phyloP scores from a whole-genome alignment of 176 grass and related monocot species.

The Elaeis guineensis region DNA sequence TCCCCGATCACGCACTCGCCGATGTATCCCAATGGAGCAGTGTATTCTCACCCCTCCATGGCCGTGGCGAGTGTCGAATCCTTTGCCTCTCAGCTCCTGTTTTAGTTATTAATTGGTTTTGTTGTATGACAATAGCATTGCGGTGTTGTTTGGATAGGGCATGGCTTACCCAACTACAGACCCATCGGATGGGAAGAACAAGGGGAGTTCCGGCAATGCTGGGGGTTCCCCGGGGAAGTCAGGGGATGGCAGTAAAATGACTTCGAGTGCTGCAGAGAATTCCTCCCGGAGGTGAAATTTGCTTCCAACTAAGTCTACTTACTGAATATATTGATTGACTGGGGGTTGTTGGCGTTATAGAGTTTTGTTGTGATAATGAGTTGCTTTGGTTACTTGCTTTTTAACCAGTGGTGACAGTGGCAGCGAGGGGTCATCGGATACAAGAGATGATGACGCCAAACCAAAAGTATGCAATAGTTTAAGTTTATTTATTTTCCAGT shows the following conservation, averaged over 20 bases:
- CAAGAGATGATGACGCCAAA: conserved; percentile 57
- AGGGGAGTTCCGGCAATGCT: conserved; percentile 37
- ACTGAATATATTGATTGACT: not conserved
- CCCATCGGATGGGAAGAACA: conserved; percentile 39
- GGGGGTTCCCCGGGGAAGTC: conserved; percentile 35
- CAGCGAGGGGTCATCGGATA: conserved; percentile 71
- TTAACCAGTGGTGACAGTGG: conserved; percentile 45
- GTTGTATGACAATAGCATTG: not conserved
- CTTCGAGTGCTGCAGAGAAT: conserved; percentile 42
- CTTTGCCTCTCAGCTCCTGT: not conserved
- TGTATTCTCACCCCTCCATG: conserved; percentile 82
- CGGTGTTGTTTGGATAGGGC: conserved; percentile 22
- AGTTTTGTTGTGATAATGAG: conserved; percentile 9
- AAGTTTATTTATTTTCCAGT: conserved; percentile 2
- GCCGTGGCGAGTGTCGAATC: conserved; percentile 39
- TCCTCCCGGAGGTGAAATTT: conserved; percentile 46
- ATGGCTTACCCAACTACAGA: conserved; percentile 48
- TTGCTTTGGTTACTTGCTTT: conserved; percentile 4
- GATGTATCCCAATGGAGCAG: conserved; percentile 51
- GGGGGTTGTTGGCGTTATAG: too few relatives aligned
- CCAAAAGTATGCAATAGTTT: conserved; percentile 46
- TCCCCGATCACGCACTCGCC: conserved; percentile 55
- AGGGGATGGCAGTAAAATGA: not conserved
- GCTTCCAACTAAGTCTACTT: not conserved
- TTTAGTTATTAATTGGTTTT: conserved; percentile 1